Conservation (phyloP, 1,284 basidiomycete species). For the Phlebopus sp. region DNA sequence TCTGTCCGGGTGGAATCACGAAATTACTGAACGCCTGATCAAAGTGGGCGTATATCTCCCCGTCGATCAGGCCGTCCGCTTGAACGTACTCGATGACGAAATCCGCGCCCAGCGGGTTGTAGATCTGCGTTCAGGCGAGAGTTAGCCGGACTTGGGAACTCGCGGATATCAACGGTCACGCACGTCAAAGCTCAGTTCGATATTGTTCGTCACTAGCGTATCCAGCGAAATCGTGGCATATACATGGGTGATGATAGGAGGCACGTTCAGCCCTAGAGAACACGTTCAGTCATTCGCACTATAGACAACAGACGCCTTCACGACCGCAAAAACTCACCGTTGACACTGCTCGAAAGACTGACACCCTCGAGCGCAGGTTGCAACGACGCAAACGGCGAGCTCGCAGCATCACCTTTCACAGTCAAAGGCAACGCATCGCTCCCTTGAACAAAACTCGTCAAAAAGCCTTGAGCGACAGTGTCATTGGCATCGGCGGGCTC, state of each 20-base stretch:
- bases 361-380: conserved; percentile 56
- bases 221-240: conserved; percentile 50
- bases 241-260: conserved; percentile 42
- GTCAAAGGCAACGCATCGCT: conserved; percentile 45
- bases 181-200: conserved; percentile 56
- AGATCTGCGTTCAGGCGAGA: conserved; percentile 32
- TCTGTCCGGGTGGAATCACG: conserved; percentile 53
- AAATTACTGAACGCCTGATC: conserved; percentile 51
- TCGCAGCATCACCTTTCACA: conserved; percentile 56
- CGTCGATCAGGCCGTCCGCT: conserved; percentile 50
- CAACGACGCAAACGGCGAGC: conserved; percentile 66
- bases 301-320: not conserved
- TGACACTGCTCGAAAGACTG: conserved; percentile 47
- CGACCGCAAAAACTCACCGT: conserved; percentile 38
- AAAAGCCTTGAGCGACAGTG: conserved; percentile 56
- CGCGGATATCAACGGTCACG: conserved; percentile 15
- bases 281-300: conserved; percentile 11
- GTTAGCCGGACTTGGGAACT: not conserved
- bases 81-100: conserved; percentile 57
- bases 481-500: conserved; percentile 63
- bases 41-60: conserved; percentile 56
- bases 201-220: conserved; percentile 48
- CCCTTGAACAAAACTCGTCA: conserved; percentile 54
- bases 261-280: conserved; percentile 41
- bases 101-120: conserved; percentile 57